These are phyloP conservation scores for Peronospora belbahrii DNA, from an alignment of 352 stramenopile species.

Conservation along the genomic window DNA sequence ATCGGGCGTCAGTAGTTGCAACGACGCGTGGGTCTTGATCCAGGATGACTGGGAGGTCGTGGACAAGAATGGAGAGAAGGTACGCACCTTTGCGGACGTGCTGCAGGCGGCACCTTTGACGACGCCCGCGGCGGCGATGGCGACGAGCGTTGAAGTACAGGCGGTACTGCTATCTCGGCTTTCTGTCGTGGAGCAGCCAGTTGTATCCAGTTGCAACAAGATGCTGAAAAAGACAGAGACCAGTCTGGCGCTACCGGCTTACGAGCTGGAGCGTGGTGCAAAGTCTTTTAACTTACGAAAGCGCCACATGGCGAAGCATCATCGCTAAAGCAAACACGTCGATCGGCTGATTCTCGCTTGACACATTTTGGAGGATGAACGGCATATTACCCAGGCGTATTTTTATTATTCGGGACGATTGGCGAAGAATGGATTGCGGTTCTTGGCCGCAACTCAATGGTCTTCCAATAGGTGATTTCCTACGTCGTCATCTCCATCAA, in stretches of 20 bases:
- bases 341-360: conserved; percentile 2
- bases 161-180: conserved; percentile 15
- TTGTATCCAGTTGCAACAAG: conserved; percentile 4
- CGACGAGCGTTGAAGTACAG: neutral
- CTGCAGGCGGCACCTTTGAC: conserved; percentile 15
- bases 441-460: conserved; percentile 3
- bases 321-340: conserved; percentile 18
- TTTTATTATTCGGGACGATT: conserved; percentile 22
- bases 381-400: conserved; percentile 12
- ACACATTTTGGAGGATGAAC: conserved; percentile 4
- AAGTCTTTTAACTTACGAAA: conserved; percentile 65
- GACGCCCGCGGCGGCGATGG: neutral
- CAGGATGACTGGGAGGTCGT: conserved; percentile 75
- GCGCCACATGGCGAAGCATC: conserved; percentile 32
- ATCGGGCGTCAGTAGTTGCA: conserved; percentile 14
- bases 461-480: neutral
- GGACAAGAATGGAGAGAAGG: conserved; percentile 33
- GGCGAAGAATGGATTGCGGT: neutral
- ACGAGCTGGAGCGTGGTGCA: conserved; percentile 26
- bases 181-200: conserved; percentile 16
- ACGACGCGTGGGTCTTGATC: conserved; percentile 43
- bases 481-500: too few relatives aligned
- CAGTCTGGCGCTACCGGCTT: conserved; percentile 10
- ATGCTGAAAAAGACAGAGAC: conserved; percentile 15
- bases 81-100: conserved; percentile 57